Percentiles rank a stretch among this genome's conserved stretches.
Evolutionary conservation across 208 protist species (phyloP).

Genomic region (Tritrichomonas musculus): DNA sequence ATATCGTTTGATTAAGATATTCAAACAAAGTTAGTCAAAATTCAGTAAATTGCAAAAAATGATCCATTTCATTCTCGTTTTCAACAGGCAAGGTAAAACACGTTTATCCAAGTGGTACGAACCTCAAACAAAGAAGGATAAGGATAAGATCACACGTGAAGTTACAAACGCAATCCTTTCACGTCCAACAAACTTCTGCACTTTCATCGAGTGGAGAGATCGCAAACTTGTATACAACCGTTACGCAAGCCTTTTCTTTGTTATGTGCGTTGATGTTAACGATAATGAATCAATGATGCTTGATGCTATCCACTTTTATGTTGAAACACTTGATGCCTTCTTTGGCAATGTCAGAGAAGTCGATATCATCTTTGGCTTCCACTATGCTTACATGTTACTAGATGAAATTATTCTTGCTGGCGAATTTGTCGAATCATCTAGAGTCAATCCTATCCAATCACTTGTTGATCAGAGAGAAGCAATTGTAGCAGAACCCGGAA

Average conservation of each 20-base stretch:
- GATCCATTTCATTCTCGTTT: conserved; percentile 25
- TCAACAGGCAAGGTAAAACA: conserved; percentile 5
- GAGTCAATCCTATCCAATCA: conserved; percentile 6
- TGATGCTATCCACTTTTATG: conserved; percentile 43
- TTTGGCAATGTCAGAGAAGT: conserved; percentile 42
- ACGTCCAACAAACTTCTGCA: conserved; percentile 21
- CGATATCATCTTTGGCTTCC: conserved; percentile 42
- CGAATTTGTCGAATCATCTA: conserved; percentile 33
- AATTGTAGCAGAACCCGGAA: not conserved
- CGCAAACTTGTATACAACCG: conserved; percentile 26
- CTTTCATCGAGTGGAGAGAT: conserved; percentile 21
- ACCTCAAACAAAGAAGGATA: conserved; percentile 15
- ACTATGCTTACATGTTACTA: conserved; percentile 33
- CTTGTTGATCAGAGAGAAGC: conserved; percentile 23
- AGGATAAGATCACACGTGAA: conserved; percentile 33
- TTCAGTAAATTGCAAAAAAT: not conserved
- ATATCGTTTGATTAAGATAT: no score
- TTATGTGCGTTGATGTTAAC: conserved; percentile 40
- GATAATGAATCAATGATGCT: conserved; percentile 42
- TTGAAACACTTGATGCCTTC: conserved; percentile 42
- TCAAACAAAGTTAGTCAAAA: not conserved
- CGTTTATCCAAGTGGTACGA: conserved; percentile 28
- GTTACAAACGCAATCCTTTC: conserved; percentile 1
- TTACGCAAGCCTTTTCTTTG: conserved; percentile 41
- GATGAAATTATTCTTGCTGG: conserved; percentile 39